Percentiles rank a stretch among this genome's conserved stretches.
These are phyloP conservation scores for Daedaleopsis sinensis DNA, from an alignment of 768 basidiomycete genomes.

Conservation along the genomic window DNA sequence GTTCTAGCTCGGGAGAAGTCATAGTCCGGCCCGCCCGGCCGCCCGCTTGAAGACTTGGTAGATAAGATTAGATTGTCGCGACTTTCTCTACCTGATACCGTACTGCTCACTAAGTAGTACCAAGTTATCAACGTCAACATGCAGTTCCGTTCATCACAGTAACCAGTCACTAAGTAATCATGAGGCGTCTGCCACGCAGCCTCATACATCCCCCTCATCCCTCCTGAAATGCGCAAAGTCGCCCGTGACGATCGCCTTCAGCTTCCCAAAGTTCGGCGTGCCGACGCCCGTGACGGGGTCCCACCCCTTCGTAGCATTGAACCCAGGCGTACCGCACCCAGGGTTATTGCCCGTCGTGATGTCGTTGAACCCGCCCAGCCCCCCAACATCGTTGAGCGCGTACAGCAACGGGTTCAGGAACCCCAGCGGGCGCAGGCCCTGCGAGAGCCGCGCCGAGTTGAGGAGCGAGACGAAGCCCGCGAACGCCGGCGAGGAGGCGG, in stretches of 20 bases:
- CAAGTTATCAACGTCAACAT: too few relatives aligned
- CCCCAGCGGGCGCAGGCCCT: slow-evolving; percentile 36
- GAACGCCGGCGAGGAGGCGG: slow-evolving; percentile 65
- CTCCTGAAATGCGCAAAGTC: too few relatives aligned
- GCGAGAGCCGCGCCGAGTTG: slow-evolving; percentile 37
- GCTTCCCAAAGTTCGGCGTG: slow-evolving; percentile 36
- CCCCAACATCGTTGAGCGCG: slow-evolving; percentile 10
- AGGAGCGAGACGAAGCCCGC: slow-evolving; percentile 65
- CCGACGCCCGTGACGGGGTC: slow-evolving; percentile 40
- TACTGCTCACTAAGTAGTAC: too few relatives aligned
- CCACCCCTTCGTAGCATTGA: slow-evolving; percentile 40
- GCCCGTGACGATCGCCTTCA: slow-evolving; percentile 30
- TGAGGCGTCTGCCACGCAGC: too few relatives aligned
- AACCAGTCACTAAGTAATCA: too few relatives aligned
- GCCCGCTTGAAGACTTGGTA: not conserved
- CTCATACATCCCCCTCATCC: too few relatives aligned
- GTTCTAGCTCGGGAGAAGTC: not conserved
- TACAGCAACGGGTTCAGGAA: slow-evolving; percentile 44
- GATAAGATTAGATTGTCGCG: not conserved
- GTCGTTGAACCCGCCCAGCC: slow-evolving; percentile 35
- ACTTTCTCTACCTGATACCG: too few relatives aligned
- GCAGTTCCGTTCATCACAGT: too few relatives aligned
- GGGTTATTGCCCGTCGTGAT: slow-evolving; percentile 39
- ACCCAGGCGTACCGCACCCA: slow-evolving; percentile 41
- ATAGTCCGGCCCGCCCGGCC: not conserved